phyloP scores from a whole-genome alignment of 2,329 filamentous ascomycete species.

The Fusarium chlamydosporum region DNA sequence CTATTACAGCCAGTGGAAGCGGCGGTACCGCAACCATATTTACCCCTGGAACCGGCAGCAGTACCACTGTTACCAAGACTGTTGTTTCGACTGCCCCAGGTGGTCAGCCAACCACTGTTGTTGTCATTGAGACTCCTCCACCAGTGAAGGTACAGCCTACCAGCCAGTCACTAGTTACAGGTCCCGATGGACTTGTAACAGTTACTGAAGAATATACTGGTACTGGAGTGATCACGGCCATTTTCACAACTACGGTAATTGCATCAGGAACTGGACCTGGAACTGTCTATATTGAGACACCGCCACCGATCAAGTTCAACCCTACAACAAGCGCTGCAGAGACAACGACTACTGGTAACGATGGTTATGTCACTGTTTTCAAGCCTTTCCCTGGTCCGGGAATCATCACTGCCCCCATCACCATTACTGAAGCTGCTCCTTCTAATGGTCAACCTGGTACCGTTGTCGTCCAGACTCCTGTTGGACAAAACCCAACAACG shows the following conservation, averaged over 20 bases:
- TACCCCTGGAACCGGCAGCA: slow-evolving; percentile 24
- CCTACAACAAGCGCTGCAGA: slow-evolving; percentile 10
- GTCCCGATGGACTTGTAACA: slow-evolving; percentile 13
- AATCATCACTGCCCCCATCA: slow-evolving; percentile 36
- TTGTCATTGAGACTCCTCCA: slow-evolving; percentile 32
- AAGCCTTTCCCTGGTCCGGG: slow-evolving; percentile 37
- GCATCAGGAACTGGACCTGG: slow-evolving; percentile 30
- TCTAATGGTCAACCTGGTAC: slow-evolving; percentile 30
- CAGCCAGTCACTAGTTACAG: not conserved
- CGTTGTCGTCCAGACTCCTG: slow-evolving; percentile 30
- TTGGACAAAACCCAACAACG: slow-evolving; percentile 3
- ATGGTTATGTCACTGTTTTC: slow-evolving; percentile 35
- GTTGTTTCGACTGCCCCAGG: slow-evolving; percentile 20
- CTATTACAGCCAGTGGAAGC: slow-evolving; percentile 18
- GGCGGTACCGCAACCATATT: slow-evolving; percentile 33
- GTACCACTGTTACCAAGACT: slow-evolving; percentile 32
- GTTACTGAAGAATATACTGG: slow-evolving; percentile 27
- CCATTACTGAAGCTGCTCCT: slow-evolving; percentile 26
- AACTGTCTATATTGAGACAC: slow-evolving; percentile 37
- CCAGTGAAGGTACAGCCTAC: slow-evolving; percentile 27
- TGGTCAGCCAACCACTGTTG: slow-evolving; percentile 17
- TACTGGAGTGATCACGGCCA: slow-evolving; percentile 26
- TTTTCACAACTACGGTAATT: slow-evolving; percentile 29
- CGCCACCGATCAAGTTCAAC: slow-evolving; percentile 27
- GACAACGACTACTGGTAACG: slow-evolving; percentile 26